Percentiles rank a stretch among this genome's conserved stretches.
These are phyloP conservation scores for Talinum fruticosum DNA, from an alignment of 148 eudicot genomes.

Conservation along the genomic window DNA sequence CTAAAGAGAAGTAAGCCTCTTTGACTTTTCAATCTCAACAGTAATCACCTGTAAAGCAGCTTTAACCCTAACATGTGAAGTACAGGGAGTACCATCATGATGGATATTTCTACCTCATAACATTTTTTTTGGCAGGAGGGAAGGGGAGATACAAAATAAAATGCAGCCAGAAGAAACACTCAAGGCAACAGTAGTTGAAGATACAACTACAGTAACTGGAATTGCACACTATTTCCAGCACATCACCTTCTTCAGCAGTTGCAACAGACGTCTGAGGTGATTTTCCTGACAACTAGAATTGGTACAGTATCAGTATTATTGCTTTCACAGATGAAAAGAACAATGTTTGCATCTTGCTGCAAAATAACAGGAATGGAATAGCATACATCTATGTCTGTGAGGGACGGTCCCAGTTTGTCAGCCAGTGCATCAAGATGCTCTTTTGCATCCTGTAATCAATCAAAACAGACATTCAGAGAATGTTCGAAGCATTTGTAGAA, in stretches of 20 bases:
- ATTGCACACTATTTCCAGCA: constrained; percentile 11
- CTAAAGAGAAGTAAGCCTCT: not conserved
- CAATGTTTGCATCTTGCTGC: not conserved
- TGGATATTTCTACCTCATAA: too few species aligned
- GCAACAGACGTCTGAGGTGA: constrained; percentile 46
- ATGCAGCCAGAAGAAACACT: constrained; percentile 1
- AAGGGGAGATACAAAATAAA: too few species aligned
- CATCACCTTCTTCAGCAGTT: constrained; percentile 82
- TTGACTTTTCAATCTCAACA: not conserved
- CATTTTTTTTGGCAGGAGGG: too few species aligned
- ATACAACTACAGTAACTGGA: constrained; percentile 1
- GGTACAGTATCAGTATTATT: constrained; percentile 28
- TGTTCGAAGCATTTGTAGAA: not conserved
- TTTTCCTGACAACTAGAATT: constrained; percentile 73
- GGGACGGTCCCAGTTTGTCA: constrained; percentile 80
- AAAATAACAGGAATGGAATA: constrained; percentile 14
- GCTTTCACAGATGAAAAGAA: constrained; percentile 10
- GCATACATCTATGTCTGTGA: constrained; percentile 82
- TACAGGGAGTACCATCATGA: not conserved
- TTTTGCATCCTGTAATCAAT: constrained; percentile 77
- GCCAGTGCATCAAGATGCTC: constrained; percentile 96
- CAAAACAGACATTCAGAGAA: constrained; percentile 4
- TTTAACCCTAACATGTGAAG: not conserved
- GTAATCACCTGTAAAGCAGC: not conserved
- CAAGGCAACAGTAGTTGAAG: constrained; percentile 9